Evolutionary conservation across 345 rosid species (phyloP).

Genomic region (Orychophragmus violaceus): DNA sequence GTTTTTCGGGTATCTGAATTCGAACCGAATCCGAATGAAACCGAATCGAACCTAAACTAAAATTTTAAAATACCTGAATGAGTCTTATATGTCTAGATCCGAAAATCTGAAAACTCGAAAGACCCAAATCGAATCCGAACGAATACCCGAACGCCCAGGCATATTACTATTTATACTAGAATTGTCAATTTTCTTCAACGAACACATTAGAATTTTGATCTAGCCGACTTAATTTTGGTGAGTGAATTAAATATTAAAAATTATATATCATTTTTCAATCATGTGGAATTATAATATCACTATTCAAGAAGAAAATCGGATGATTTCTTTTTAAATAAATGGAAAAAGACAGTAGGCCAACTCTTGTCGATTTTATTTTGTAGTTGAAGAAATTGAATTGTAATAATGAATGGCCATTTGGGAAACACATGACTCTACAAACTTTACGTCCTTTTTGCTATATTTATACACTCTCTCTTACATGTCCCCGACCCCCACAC

Average conservation of each 20-base stretch:
- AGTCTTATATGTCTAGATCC: too few relatives aligned
- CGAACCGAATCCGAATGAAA: too few relatives aligned
- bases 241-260: background rate
- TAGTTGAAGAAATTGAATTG: slow-evolving; percentile 15
- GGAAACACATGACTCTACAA: slow-evolving; percentile 35
- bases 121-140: too few relatives aligned
- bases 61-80: too few relatives aligned
- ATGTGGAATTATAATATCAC: background rate
- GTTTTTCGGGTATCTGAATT: too few relatives aligned
- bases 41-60: too few relatives aligned
- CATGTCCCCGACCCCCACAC: slow-evolving; percentile 31
- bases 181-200: background rate
- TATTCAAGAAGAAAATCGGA: background rate
- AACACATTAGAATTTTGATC: background rate
- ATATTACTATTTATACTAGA: slow-evolving; percentile 1
- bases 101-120: too few relatives aligned
- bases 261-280: background rate
- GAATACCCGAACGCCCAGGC: too few relatives aligned
- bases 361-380: slow-evolving; percentile 9
- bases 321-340: background rate
- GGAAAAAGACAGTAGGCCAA: slow-evolving; percentile 22
- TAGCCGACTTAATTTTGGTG: background rate
- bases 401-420: slow-evolving; percentile 18
- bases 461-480: slow-evolving; percentile 9
- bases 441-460: slow-evolving; percentile 30